Evolutionary conservation across 306 rosid species (phyloP), one percentile per base, ranked within the genome.

Genomic region (Lablab purpureus): DNA sequence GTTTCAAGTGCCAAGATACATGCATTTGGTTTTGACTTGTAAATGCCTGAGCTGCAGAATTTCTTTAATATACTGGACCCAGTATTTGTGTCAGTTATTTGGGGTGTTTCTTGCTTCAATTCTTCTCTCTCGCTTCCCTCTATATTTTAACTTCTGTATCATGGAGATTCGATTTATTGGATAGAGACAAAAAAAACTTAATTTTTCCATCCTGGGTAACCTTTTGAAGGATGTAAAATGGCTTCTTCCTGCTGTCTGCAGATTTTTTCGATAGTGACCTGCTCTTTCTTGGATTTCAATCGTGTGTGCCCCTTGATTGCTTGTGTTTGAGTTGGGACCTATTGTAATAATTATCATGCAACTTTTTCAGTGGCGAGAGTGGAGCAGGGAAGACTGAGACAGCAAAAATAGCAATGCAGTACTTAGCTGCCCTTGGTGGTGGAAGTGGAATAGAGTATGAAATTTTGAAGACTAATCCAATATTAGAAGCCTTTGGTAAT

Each of bases 301-400:
- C 23, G 30, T 51, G 50, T 62, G 22, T 28, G 6, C 71, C 65
- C 32, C 72, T 37, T 30, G 63, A 56, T 71, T 71, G 60, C 64
- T 63, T 47, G 43, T 21, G 19, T 64, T 62, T 77, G 52, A 67
- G n/a, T 68, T 56, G 47, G 60, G 69, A 66, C n/a, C 49, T 28
- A 43, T 45, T 32, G 22, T 76, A 27, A 77, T 73, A 25, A 15
- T 84, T 64, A 8, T 30, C 47, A 75, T 75, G 58, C 36, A 13
- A 19, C 37, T 15, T 56, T 28, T 74, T 56, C 80, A 81, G 80
- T 81, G 84, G 84, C 12, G 84, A 81, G 80, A 81, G 84, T 73
- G 84, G 84, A 55, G 76, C 80, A 55, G 84, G 84, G 46, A 81
- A 81, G 76, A 81, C 84, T 19, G 76, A 81, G 84, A 81, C 84